Evolutionary conservation across 73 alveolate genomes (phyloP).

Genomic region (Durusdinium trenchii): DNA sequence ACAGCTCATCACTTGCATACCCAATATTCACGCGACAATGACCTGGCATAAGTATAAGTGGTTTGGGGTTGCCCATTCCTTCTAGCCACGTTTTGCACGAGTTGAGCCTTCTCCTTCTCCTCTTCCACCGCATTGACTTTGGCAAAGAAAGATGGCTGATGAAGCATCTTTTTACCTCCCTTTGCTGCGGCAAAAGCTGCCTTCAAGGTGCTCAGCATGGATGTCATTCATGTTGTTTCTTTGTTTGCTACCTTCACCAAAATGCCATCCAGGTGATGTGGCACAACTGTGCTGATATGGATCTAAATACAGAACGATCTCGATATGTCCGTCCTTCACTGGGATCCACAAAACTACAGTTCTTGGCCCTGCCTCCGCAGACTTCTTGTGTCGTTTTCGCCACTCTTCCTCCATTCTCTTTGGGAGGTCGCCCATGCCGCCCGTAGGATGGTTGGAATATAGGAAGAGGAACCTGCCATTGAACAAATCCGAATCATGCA

Average conservation of each 20-base stretch:
- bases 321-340: not conserved
- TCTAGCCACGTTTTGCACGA: no score
- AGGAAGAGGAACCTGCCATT: conserved; percentile 67
- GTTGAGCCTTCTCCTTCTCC: no score
- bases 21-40: no score
- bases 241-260: not conserved
- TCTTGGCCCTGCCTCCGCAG: conserved; percentile 48
- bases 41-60: no score
- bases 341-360: not conserved
- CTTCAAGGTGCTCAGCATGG: not conserved
- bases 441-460: conserved; percentile 75
- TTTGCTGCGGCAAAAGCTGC: no score
- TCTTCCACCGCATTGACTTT: conserved; percentile 55
- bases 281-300: not conserved
- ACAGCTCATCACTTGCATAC: no score
- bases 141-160: conserved; percentile 78
- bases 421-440: conserved; percentile 89
- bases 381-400: conserved; percentile 58
- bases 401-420: conserved; percentile 70
- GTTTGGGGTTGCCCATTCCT: no score
- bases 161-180: not conserved
- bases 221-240: not conserved
- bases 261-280: not conserved
- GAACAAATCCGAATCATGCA: not conserved
- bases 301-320: not conserved